Evolutionary conservation across 208 protist genomes (phyloP), one percentile per base, ranked within the genome.

Genomic region (Wallacemonas sp.): DNA sequence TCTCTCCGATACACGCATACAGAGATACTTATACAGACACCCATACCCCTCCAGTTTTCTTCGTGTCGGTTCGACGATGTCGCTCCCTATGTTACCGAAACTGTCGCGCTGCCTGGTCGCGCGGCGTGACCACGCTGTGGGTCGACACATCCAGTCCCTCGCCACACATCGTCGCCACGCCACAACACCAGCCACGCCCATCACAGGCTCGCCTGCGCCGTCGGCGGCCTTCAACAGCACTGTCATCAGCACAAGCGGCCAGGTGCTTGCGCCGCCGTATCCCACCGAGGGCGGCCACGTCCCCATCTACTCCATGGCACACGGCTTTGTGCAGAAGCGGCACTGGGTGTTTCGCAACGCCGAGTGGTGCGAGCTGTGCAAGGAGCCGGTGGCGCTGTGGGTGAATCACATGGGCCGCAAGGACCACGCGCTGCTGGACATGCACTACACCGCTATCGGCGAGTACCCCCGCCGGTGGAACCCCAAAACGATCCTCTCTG

Each of bases 331-430:
- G 4, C 83, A 94, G 61, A 93, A 93, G 64, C 87, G 92, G 21
- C 85, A 91, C 66, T 97, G 92, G 90, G 78, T 86, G 1, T 86
- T 84, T 66, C 76, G 84, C 27, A 94, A 90, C 55, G 76, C 87
- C 21, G 65, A 88, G 68, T 97, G 92, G 92, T 97, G 92, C 60
- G 84, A 93, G 57, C 73, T 97, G 32, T 97, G 92, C 88, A 88
- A 86, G 62, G 89, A 97, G 71, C 92, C 92, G 5, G 76, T 94
- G 12, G 80, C 73, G 27, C 61, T 90, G 17, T 97, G 92, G 92
- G 71, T 92, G 52, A 92, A 95, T 65, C 92, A 97, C 69, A 75
- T 85, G 24, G 85, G 92, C 41, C 78, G 90, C 34, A 95, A 95
- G 61, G 92, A 97, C 52, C 92, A 97, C 77, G 86, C 88, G 1